Evolutionary conservation across 2,329 filamentous ascomycete genomes (phyloP).

Genomic region (Aureobasidium mangrovei): DNA sequence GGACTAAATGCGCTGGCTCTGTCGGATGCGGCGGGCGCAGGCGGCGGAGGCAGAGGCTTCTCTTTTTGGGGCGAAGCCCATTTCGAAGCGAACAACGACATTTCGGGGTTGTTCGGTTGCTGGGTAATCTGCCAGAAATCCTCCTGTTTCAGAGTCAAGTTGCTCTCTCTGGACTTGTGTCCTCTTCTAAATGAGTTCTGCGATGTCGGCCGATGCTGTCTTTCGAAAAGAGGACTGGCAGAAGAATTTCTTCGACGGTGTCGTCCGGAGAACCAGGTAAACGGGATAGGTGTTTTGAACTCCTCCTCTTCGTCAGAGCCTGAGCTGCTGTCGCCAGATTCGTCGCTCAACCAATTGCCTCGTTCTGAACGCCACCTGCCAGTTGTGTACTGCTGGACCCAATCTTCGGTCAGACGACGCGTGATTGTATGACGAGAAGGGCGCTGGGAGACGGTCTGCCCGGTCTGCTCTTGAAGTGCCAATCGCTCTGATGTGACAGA

Average conservation of each 20-base stretch:
- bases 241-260: constrained; percentile 12
- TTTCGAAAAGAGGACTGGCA: constrained; percentile 1
- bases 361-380: constrained; percentile 60
- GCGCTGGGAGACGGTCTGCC: background rate
- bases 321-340: constrained; percentile 51
- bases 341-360: constrained; percentile 78
- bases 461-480: background rate
- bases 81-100: constrained; percentile 9
- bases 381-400: constrained; percentile 66
- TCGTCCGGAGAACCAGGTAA: constrained; percentile 15
- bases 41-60: constrained; percentile 9
- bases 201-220: constrained; percentile 3
- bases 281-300: constrained; percentile 16
- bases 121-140: constrained; percentile 37
- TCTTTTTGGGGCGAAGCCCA: constrained; percentile 7
- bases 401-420: constrained; percentile 64
- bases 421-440: constrained; percentile 27
- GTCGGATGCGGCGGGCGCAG: background rate
- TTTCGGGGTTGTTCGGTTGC: background rate
- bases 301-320: constrained; percentile 28
- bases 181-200: constrained; percentile 16
- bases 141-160: constrained; percentile 42
- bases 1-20: background rate
- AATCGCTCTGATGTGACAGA: constrained; percentile 11
- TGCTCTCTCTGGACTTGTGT: constrained; percentile 36